Evolutionary conservation across 2,329 filamentous ascomycete species (phyloP), one percentile per base, ranked within the genome.

Genomic region (Aspergillus sp.): DNA sequence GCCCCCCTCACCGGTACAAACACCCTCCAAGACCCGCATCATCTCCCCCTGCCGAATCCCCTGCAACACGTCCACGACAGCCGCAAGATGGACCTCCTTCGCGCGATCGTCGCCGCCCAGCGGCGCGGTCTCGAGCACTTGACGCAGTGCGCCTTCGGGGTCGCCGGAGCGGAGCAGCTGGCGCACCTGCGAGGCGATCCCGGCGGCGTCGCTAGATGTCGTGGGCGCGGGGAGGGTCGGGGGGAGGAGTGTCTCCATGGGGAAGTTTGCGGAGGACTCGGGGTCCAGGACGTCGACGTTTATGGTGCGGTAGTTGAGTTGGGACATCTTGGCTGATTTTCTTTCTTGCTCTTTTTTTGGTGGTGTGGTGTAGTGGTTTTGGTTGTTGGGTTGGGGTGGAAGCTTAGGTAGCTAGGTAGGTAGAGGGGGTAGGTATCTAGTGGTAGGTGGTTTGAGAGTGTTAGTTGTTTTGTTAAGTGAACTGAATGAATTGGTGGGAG

Each of bases 1-100:
- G 29, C 95, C 95, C 62, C 90, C 90, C 54, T 90, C 86, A 11
- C 88, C 87, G 60, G 81, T 82, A 79, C 95, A 92, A 71, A 98
- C 90, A 59, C 88, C 86, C 78, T 89, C 87, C 67, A 99, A 82
- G 71, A 98, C 87, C 14, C 91, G 90, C 64, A 88, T 92, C 91
- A 98, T 98, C 69, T 99, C 95, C 69, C 90, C 90, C 72, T 95
- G 92, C 75, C 96, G 93, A 79, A 98, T 98, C 20, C 92, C 95
- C 78, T 96, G 93, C 65, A 99, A 82, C 59, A 98, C 93, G 79
- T 99, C 95, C 62, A 92, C 87, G 46, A 99, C 90, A 20, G 91
- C 94, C 67, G 91, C 87, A 65, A 96, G 82, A 76, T 98, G 92
- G 31, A 92, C 82, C 66, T 96, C 92, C 89, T 96, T 77, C n/a